phyloP scores from a whole-genome alignment of 192 early-diverging fungal species.

The Dimargaris xerosporica region DNA sequence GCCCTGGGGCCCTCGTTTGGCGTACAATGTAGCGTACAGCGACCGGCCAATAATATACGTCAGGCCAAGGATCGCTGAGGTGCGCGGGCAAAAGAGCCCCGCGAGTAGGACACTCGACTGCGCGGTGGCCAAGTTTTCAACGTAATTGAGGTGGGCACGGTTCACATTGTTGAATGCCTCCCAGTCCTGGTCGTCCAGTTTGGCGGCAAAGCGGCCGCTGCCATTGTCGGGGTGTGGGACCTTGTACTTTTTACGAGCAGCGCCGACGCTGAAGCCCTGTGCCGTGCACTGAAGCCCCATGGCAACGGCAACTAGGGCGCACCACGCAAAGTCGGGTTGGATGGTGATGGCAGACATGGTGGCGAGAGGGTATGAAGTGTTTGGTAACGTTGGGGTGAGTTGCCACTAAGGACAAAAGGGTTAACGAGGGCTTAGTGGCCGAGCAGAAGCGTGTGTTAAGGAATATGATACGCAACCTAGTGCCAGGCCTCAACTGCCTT shows the following conservation, averaged over 20 bases:
- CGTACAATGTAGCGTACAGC: constrained; percentile 21
- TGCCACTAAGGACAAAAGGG: no score
- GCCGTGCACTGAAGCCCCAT: constrained; percentile 24
- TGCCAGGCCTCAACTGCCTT: no score
- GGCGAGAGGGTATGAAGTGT: no score
- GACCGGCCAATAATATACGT: constrained; percentile 21
- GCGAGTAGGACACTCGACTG: constrained; percentile 19
- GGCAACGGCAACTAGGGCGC: constrained; percentile 21
- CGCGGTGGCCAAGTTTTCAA: constrained; percentile 20
- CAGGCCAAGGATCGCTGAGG: constrained; percentile 19
- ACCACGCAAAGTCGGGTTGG: constrained; percentile 25
- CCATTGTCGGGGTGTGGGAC: constrained; percentile 31
- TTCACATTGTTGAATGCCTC: constrained; percentile 29
- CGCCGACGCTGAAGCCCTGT: constrained; percentile 5
- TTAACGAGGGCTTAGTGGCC: no score
- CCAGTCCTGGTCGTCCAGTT: constrained; percentile 32
- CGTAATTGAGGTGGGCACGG: constrained; percentile 31
- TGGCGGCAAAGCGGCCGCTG: constrained; percentile 24
- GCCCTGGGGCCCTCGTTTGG: constrained; percentile 15
- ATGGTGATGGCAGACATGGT: constrained; percentile 12
- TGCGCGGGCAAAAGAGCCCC: constrained; percentile 25
- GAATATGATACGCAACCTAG: no score
- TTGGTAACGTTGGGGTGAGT: no score
- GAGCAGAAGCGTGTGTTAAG: no score
- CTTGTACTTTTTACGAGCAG: constrained; percentile 28